phyloP scores from a whole-genome alignment of 306 rosid genomes.

The Dalbergia oliveri region DNA sequence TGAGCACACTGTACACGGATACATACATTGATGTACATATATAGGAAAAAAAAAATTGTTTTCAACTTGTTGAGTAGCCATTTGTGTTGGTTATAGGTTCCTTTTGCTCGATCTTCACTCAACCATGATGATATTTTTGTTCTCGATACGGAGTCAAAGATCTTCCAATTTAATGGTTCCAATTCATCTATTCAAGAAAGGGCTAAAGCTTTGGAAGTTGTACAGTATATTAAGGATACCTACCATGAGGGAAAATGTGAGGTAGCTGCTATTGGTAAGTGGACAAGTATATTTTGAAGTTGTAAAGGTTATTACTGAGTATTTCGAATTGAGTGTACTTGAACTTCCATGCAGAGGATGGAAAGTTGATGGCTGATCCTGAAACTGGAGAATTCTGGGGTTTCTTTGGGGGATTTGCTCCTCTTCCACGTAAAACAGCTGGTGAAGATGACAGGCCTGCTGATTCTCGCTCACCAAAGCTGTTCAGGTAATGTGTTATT shows the following conservation, averaged over 20 bases:
- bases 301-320: slow-evolving; percentile 32
- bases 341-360: slow-evolving; percentile 75
- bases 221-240: slow-evolving; percentile 86
- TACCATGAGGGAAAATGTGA: slow-evolving; percentile 94
- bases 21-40: background rate
- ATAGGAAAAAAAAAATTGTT: background rate
- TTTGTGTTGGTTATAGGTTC: slow-evolving; percentile 64
- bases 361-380: slow-evolving; percentile 93
- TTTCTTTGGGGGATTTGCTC: slow-evolving; percentile 97
- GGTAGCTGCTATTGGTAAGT: slow-evolving; percentile 94
- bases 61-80: slow-evolving; percentile 38
- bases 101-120: slow-evolving; percentile 87
- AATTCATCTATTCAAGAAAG: slow-evolving; percentile 98
- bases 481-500: slow-evolving; percentile 67
- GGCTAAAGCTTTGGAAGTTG: slow-evolving; percentile 94
- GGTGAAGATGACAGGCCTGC: slow-evolving; percentile 66
- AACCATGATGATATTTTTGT: slow-evolving; percentile 90
- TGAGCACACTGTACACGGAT: background rate
- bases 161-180: slow-evolving; percentile 90
- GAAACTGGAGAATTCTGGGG: slow-evolving; percentile 97
- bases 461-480: slow-evolving; percentile 68
- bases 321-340: slow-evolving; percentile 44
- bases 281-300: slow-evolving; percentile 31
- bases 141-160: slow-evolving; percentile 84
- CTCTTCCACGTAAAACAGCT: slow-evolving; percentile 82